Conservation (phyloP, 2,329 filamentous ascomycete genomes). For the Ambrosiella xylebori region DNA sequence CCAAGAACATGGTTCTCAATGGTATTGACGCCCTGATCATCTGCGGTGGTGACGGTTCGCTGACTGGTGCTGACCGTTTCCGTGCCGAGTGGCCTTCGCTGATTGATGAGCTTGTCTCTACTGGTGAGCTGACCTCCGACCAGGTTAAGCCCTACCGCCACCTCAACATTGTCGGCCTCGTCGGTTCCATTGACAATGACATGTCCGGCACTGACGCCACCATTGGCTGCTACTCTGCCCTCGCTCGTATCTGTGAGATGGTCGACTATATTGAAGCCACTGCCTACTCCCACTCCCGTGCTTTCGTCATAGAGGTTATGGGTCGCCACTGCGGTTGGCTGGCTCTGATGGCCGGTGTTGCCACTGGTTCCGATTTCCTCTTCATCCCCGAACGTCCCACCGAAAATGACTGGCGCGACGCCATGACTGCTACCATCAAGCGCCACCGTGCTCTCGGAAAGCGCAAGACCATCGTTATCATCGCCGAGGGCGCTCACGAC, state of each 20-base stretch:
- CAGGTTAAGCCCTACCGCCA: conserved; percentile 64
- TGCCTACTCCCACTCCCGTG: conserved; percentile 80
- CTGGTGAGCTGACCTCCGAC: conserved; percentile 49
- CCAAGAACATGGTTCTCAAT: conserved; percentile 83
- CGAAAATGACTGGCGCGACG: conserved; percentile 68
- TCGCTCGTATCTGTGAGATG: conserved; percentile 83
- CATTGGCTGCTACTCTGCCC: conserved; percentile 88
- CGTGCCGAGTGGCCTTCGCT: conserved; percentile 81
- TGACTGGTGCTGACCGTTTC: conserved; percentile 92
- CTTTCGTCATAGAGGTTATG: conserved; percentile 98
- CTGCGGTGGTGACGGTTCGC: conserved; percentile 87
- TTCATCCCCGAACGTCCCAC: conserved; percentile 94
- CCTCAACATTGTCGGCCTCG: conserved; percentile 89
- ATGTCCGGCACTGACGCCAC: conserved; percentile 94
- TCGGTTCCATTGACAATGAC: conserved; percentile 97
- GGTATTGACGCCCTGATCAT: conserved; percentile 95
- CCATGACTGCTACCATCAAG: conserved; percentile 66
- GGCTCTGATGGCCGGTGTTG: conserved; percentile 87
- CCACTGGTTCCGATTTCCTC: conserved; percentile 86
- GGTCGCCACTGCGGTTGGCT: conserved; percentile 95
- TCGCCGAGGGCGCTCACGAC: conserved; percentile 88
- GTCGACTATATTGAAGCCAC: conserved; percentile 96
- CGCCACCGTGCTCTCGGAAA: conserved; percentile 78
- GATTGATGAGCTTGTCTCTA: conserved; percentile 65
- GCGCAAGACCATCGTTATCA: conserved; percentile 93